Percentiles rank a stretch among this genome's conserved stretches.
Conservation (phyloP, 495 filamentous ascomycete genomes). For the Alectoria sarmentosa region DNA sequence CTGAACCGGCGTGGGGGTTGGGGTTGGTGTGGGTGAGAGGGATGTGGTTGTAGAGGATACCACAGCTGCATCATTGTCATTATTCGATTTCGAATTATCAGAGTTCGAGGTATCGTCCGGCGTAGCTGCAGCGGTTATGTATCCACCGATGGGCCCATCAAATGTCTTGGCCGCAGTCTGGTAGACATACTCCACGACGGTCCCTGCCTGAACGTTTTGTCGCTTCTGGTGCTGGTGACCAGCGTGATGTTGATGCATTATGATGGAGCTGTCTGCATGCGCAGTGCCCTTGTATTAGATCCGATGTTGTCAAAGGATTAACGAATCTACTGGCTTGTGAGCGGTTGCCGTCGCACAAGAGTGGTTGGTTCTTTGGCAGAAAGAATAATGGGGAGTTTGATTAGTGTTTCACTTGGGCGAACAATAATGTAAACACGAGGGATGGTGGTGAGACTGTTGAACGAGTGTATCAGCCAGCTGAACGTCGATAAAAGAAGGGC, state of each 20-base stretch:
- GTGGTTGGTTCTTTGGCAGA: neutral
- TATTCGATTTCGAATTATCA: conserved; percentile 16
- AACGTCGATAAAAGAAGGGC: conserved; percentile 38
- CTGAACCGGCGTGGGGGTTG: neutral
- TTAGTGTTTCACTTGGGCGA: conserved; percentile 14
- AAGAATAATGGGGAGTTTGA: conserved; percentile 16
- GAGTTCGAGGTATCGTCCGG: conserved; percentile 9
- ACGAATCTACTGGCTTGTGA: neutral
- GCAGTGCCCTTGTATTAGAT: conserved; percentile 20
- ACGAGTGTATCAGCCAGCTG: conserved; percentile 23
- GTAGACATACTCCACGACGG: conserved; percentile 46
- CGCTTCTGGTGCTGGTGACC: conserved; percentile 28
- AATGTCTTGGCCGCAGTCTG: conserved; percentile 50
- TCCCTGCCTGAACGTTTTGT: conserved; percentile 29
- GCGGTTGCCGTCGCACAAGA: conserved; percentile 4
- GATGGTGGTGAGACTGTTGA: neutral
- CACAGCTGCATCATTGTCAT: conserved; percentile 8
- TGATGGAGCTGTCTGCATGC: conserved; percentile 16
- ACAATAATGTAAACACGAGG: conserved; percentile 15
- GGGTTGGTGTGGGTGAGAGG: neutral
- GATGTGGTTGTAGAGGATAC: neutral
- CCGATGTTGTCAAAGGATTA: neutral
- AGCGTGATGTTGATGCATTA: conserved; percentile 29
- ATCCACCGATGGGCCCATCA: conserved; percentile 48
- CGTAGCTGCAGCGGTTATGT: conserved; percentile 38